Evolutionary conservation across 768 basidiomycete species (phyloP), one percentile per base, ranked within the genome.

Genomic region (Hygrophorus pudorinus): DNA sequence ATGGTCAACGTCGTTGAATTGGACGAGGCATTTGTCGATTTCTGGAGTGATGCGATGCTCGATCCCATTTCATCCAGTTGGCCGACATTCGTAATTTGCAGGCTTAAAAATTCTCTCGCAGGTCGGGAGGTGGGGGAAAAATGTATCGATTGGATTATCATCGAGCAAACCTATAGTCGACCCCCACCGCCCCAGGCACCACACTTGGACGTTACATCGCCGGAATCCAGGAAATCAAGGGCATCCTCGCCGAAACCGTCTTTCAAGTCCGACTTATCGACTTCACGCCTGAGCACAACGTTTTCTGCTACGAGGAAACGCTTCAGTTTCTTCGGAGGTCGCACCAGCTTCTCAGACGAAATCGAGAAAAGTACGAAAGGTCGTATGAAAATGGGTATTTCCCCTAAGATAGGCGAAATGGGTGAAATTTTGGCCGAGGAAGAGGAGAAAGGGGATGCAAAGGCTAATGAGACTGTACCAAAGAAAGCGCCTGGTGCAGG

Each of bases 1-100:
- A 58, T 61, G 7, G 59, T 80, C 9, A 61, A 67, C 11, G 50
- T 75, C 29, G 61, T 79, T n/a, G 71, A 77, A 48, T 55, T 89
- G 9, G 86, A 89, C 53, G 85, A 88, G 53, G 83, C 85, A 1
- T 88, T 89, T 57, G 62, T 87, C 43, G 85, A 89, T 58, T 86
- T 86, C 56, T 88, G 85, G 84, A 73, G 70, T 41, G 85, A 89
- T 53, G 73, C 83, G 1, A 56, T 87, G 27, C 63, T 79, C 12
- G 85, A 89, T 53, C 76, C 82, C 13, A 71, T 85, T 46, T 65
- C 81, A 0, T 58, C 68, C 1, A 59, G 64, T 34, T 86, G 80
- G 84, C 85, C 84, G 10, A 62, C 69, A 4, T 85, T 87, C 51
- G 72, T 82, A 32, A 57, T 88, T 11, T 83, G 81, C 58, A 79